Evolutionary conservation across 768 basidiomycete species (phyloP).

Genomic region (Amanita molliuscula): DNA sequence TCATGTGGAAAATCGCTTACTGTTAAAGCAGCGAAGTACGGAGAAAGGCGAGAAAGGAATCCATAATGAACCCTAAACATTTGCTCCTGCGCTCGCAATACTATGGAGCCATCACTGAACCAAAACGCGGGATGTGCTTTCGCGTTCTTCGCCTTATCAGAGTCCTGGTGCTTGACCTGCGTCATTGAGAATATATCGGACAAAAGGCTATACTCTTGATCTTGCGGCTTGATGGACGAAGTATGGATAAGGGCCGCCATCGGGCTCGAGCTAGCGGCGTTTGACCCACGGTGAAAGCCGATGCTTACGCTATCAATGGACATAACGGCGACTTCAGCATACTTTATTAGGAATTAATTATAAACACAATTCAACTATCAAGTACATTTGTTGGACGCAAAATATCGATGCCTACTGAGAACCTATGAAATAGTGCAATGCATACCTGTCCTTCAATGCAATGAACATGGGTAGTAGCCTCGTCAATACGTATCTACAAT

Average conservation of each 20-base stretch:
- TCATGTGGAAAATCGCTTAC: neutral
- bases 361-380: too few relatives aligned
- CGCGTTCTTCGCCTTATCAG: neutral
- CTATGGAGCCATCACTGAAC: conserved; percentile 57
- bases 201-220: neutral
- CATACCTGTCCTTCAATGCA: neutral
- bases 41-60: conserved; percentile 44
- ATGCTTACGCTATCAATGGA: too few relatives aligned
- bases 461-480: too few relatives aligned
- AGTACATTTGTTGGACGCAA: too few relatives aligned
- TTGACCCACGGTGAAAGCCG: too few relatives aligned
- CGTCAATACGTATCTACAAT: neutral
- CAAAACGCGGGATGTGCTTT: conserved; percentile 41
- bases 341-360: too few relatives aligned
- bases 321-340: too few relatives aligned
- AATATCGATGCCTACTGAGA: too few relatives aligned
- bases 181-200: neutral
- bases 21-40: conserved; percentile 16
- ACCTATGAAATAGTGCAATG: neutral
- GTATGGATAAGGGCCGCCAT: neutral
- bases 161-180: neutral
- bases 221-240: neutral
- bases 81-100: conserved; percentile 33
- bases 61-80: conserved; percentile 49
- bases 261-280: too few relatives aligned